phyloP scores from a whole-genome alignment of 2,329 filamentous ascomycete species.

The Fusarium pseudonygamai region DNA sequence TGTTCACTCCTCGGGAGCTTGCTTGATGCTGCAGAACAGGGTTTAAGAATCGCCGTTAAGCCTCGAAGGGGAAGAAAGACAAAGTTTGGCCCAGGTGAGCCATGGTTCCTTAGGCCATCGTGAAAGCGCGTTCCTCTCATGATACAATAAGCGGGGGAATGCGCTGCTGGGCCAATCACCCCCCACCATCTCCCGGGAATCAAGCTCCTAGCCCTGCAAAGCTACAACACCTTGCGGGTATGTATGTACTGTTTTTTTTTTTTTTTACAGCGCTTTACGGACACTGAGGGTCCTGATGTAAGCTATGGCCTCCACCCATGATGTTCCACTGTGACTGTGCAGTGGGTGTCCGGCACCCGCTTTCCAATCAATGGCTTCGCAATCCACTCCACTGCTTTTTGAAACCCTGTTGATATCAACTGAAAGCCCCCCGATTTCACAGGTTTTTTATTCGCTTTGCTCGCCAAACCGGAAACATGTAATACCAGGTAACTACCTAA shows the following conservation, averaged over 20 bases:
- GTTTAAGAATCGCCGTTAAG: slow-evolving; percentile 38
- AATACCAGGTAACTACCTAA: not conserved
- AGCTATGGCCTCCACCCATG: slow-evolving; percentile 4
- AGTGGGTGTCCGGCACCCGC: not conserved
- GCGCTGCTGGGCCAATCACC: slow-evolving; percentile 45
- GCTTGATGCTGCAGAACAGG: slow-evolving; percentile 9
- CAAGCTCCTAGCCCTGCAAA: slow-evolving; percentile 40
- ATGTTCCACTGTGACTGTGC: not conserved
- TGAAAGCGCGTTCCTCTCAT: slow-evolving; percentile 47
- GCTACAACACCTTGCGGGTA: slow-evolving; percentile 27
- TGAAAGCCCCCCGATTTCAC: not conserved
- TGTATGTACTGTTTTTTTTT: slow-evolving; percentile 3
- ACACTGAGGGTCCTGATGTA: not conserved
- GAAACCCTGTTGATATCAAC: slow-evolving; percentile 10
- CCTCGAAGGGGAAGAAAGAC: slow-evolving; percentile 37
- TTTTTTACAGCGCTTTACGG: slow-evolving; percentile 11
- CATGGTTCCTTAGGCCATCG: slow-evolving; percentile 28
- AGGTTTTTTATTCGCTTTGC: slow-evolving; percentile 8
- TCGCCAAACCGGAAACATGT: slow-evolving; percentile 23
- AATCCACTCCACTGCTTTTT: slow-evolving; percentile 13
- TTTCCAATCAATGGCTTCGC: slow-evolving; percentile 12
- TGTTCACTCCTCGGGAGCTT: slow-evolving; percentile 1
- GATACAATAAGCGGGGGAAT: slow-evolving; percentile 53
- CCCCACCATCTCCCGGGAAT: slow-evolving; percentile 29
- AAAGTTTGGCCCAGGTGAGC: slow-evolving; percentile 41